phyloP scores from a whole-genome alignment of 495 filamentous ascomycete species.

The Friedmanniomyces endolithicus region DNA sequence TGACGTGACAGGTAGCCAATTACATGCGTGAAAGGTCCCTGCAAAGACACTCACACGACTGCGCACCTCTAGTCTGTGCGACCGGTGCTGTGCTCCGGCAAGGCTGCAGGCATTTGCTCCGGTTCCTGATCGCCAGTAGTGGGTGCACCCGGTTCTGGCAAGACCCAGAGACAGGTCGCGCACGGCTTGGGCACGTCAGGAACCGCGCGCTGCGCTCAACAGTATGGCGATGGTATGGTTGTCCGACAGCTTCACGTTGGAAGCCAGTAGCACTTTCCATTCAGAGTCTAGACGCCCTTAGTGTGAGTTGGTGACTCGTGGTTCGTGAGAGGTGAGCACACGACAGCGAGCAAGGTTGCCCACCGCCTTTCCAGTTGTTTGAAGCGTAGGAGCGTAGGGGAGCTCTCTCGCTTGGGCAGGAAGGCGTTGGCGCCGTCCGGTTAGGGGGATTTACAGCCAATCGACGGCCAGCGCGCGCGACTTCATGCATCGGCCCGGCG shows the following conservation, averaged over 20 bases:
- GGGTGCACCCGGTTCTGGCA: background rate
- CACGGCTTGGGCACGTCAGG: background rate
- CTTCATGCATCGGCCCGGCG: background rate
- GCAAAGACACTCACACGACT: background rate
- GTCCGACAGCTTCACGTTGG: too few relatives aligned
- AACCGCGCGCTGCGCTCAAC: background rate
- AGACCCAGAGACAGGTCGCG: background rate
- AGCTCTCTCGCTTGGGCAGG: background rate
- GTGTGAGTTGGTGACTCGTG: too few relatives aligned
- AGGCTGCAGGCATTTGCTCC: background rate
- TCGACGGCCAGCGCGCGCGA: background rate
- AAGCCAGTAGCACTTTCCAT: too few relatives aligned
- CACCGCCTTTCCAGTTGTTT: constrained; percentile 1
- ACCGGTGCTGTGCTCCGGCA: background rate
- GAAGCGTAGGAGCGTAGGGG: background rate
- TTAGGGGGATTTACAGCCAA: background rate
- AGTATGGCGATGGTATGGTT: too few relatives aligned
- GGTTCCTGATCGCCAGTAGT: background rate
- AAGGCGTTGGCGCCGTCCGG: background rate
- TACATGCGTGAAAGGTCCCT: background rate
- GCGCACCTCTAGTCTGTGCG: background rate
- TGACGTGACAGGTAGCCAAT: background rate
- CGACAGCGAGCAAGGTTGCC: background rate
- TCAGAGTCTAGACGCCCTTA: too few relatives aligned
- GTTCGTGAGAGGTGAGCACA: background rate